These are phyloP conservation scores for Parasarocladium wereldwijsianum DNA, from an alignment of 2,329 filamentous ascomycete genomes.

Conservation along the genomic window DNA sequence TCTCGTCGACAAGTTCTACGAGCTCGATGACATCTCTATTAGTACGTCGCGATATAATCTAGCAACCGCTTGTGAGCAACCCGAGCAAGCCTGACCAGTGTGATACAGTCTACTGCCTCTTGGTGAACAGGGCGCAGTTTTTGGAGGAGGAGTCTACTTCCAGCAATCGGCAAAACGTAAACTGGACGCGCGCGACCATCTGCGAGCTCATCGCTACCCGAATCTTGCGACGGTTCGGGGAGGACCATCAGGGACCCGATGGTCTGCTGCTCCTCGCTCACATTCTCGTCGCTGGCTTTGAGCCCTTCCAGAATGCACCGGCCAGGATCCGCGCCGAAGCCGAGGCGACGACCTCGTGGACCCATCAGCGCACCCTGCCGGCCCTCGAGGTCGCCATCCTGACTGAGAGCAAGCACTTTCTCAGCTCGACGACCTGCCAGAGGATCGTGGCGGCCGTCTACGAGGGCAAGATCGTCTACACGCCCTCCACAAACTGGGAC, in stretches of 20 bases:
- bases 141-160: conserved; percentile 62
- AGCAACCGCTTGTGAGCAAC: no score
- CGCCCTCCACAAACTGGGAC: conserved; percentile 67
- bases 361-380: conserved; percentile 47
- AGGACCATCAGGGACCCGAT: conserved; percentile 56
- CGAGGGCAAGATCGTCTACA: conserved; percentile 66
- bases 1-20: conserved; percentile 70
- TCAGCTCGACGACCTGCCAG: conserved; percentile 65
- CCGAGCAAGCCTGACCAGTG: conserved; percentile 5
- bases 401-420: conserved; percentile 64
- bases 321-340: conserved; percentile 46
- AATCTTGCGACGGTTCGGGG: conserved; percentile 63
- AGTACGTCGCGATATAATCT: no score
- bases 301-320: conserved; percentile 74
- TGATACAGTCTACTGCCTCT: conserved; percentile 58
- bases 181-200: conserved; percentile 60
- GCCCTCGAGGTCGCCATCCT: conserved; percentile 74
- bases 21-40: conserved; percentile 65
- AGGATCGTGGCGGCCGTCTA: conserved; percentile 76
- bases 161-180: conserved; percentile 67
- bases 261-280: conserved; percentile 63
- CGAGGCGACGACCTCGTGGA: conserved; percentile 30
- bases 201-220: conserved; percentile 72
- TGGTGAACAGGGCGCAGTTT: conserved; percentile 72
- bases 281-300: conserved; percentile 69